phyloP scores from a whole-genome alignment of 192 early-diverging fungal species.

The Podila epicladia region DNA sequence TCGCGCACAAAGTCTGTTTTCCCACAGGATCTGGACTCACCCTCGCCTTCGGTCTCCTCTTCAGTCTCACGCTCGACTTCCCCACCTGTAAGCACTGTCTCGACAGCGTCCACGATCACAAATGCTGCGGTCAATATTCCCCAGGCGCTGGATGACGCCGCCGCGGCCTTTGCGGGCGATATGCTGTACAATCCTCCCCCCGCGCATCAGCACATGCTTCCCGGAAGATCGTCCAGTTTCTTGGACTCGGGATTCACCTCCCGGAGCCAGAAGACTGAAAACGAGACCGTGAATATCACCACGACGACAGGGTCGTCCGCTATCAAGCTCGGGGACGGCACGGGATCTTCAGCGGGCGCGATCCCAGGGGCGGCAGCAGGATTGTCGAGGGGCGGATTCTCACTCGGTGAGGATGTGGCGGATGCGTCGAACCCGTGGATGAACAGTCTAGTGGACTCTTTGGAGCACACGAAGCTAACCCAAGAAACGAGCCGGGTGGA shows the following conservation, averaged over 20 bases:
- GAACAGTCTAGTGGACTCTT: constrained; percentile 29
- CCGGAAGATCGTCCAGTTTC: constrained; percentile 17
- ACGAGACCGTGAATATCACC: not conserved
- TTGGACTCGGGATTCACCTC: constrained; percentile 20
- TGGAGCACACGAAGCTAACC: constrained; percentile 15
- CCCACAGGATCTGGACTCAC: not conserved
- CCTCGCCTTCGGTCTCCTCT: not conserved
- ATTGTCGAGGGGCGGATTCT: constrained; percentile 29
- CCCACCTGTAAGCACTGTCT: not conserved
- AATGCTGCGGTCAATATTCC: constrained; percentile 8
- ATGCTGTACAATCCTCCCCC: constrained; percentile 8
- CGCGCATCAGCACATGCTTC: not conserved
- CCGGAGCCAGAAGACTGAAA: not conserved
- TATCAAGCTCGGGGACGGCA: not conserved
- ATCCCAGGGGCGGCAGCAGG: not conserved
- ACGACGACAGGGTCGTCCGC: not conserved
- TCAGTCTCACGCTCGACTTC: not conserved
- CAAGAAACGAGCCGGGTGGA: not conserved
- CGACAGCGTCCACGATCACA: not conserved
- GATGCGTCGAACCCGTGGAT: constrained; percentile 46
- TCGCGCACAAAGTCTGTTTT: not conserved
- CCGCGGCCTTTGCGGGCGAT: constrained; percentile 39
- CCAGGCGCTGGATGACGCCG: constrained; percentile 27
- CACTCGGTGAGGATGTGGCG: constrained; percentile 40
- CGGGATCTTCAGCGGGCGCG: not conserved